A percentile compares a stretch with the other conserved stretches of the same genome.
These are phyloP conservation scores for Mycogone perniciosa DNA, from an alignment of 2,329 filamentous ascomycete species.

Conservation along the genomic window DNA sequence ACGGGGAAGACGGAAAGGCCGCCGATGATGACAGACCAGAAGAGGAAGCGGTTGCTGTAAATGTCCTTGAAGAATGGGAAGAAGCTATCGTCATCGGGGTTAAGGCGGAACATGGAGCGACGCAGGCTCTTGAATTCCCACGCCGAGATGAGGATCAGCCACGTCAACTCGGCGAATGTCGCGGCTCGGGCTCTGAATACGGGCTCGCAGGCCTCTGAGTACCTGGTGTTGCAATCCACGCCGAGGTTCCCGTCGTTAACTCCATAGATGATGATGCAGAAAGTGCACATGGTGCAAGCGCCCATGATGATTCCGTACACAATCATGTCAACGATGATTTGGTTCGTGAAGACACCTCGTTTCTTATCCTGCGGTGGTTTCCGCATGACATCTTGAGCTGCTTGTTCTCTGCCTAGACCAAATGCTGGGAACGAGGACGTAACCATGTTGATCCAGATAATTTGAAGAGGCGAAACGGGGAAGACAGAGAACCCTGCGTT, in stretches of 20 bases:
- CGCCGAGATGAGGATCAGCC: slow-evolving; percentile 65
- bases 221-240: slow-evolving; percentile 55
- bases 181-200: slow-evolving; percentile 67
- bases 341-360: slow-evolving; percentile 67
- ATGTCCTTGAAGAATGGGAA: slow-evolving; percentile 56
- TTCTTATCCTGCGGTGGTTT: slow-evolving; percentile 67
- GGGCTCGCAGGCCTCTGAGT: slow-evolving; percentile 47
- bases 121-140: slow-evolving; percentile 74
- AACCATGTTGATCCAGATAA: slow-evolving; percentile 92
- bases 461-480: slow-evolving; percentile 76
- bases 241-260: slow-evolving; percentile 51
- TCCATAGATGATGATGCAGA: slow-evolving; percentile 58
- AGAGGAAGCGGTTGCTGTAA: slow-evolving; percentile 64
- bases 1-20: slow-evolving; percentile 58
- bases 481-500: slow-evolving; percentile 67
- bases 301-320: slow-evolving; percentile 77
- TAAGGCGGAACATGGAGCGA: slow-evolving; percentile 63
- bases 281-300: slow-evolving; percentile 57
- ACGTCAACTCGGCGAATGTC: slow-evolving; percentile 67
- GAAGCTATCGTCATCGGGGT: slow-evolving; percentile 43
- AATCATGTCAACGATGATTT: slow-evolving; percentile 72
- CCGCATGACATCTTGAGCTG: slow-evolving; percentile 69
- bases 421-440: slow-evolving; percentile 85
- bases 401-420: slow-evolving; percentile 74
- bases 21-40: slow-evolving; percentile 58